phyloP scores from a whole-genome alignment of 331 rosid species.

The Pyrus hybrid region DNA sequence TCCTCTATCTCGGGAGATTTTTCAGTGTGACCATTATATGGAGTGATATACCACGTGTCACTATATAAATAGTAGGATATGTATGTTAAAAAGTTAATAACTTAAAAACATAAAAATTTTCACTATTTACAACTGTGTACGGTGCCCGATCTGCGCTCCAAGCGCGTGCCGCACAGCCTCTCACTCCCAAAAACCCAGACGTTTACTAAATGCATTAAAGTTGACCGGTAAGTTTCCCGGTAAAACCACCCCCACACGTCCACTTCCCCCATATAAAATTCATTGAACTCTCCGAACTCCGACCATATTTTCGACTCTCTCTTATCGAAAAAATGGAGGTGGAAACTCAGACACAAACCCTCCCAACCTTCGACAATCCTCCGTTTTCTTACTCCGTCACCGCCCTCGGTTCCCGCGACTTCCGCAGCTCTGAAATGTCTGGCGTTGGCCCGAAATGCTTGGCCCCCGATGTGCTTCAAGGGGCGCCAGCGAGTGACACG shows the following conservation, averaged over 20 bases:
- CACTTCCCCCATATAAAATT: background rate
- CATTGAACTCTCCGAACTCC: background rate
- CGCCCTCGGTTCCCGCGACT: slow-evolving; percentile 1
- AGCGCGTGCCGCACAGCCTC: background rate
- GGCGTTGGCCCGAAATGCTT: background rate
- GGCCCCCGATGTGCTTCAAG: background rate
- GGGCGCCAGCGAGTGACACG: background rate
- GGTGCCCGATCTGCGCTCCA: background rate
- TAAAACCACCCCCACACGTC: background rate
- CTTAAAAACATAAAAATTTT: too few species aligned
- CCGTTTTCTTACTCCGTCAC: slow-evolving; percentile 22
- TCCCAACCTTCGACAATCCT: slow-evolving; percentile 28
- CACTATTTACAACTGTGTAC: background rate
- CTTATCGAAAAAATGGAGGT: slow-evolving; percentile 32
- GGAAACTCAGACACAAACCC: slow-evolving; percentile 41
- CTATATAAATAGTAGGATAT: too few species aligned
- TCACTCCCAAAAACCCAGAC: background rate
- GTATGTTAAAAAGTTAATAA: too few species aligned
- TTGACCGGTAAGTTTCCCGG: background rate
- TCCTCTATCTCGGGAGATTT: too few species aligned
- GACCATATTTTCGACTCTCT: background rate
- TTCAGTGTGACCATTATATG: too few species aligned
- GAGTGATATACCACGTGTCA: too few species aligned
- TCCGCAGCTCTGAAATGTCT: slow-evolving; percentile 13
- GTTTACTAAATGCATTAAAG: background rate